phyloP scores from a whole-genome alignment of 1,284 basidiomycete genomes.

The Ustilago cynodontis region DNA sequence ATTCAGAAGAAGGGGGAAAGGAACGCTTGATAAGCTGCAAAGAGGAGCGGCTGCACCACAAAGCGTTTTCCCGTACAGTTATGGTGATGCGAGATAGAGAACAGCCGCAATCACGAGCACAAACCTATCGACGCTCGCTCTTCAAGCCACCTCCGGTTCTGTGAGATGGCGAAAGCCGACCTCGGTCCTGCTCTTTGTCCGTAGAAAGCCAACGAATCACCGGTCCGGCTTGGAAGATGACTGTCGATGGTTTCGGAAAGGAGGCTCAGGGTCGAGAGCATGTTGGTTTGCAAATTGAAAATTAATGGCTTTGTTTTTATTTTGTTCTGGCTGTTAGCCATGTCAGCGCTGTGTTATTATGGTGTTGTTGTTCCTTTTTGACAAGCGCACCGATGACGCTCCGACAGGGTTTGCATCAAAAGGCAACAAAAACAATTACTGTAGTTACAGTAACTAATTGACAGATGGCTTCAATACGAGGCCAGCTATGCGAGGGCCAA shows the following conservation, averaged over 20 bases:
- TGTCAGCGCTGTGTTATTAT: neutral
- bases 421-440: neutral
- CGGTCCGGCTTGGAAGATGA: neutral
- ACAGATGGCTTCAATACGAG: neutral
- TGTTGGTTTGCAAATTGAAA: neutral
- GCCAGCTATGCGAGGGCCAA: neutral
- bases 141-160: neutral
- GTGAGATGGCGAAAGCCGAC: neutral
- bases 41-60: neutral
- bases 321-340: no score
- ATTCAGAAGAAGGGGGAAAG: no score
- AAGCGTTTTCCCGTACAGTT: neutral
- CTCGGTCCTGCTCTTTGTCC: neutral
- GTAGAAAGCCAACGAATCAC: neutral
- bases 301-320: neutral
- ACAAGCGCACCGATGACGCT: conserved; percentile 7
- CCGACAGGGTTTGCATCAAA: conserved; percentile 8
- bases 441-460: no score
- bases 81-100: neutral
- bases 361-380: neutral
- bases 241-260: neutral
- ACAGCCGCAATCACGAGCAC: conserved; percentile 6
- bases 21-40: neutral
- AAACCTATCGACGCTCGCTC: neutral
- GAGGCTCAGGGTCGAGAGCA: neutral